These are phyloP conservation scores for Lactarius sanguifluus DNA, from an alignment of 768 basidiomycete genomes.

Conservation along the genomic window DNA sequence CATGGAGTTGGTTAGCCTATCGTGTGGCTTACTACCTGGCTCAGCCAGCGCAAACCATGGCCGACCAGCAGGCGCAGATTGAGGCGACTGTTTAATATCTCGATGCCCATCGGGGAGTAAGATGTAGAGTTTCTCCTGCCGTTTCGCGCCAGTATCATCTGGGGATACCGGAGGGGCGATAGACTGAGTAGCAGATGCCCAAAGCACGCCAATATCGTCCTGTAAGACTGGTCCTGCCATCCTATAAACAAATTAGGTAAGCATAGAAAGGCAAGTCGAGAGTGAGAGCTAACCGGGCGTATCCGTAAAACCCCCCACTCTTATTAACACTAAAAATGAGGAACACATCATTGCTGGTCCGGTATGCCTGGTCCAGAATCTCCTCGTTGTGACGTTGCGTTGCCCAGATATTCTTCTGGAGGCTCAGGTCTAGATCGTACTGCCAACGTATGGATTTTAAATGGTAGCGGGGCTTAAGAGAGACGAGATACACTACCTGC, in stretches of 20 bases:
- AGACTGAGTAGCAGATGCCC: slow-evolving; percentile 42
- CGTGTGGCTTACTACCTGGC: slow-evolving; percentile 42
- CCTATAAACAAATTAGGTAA: slow-evolving; percentile 39
- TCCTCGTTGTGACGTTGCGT: slow-evolving; percentile 93
- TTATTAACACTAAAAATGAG: slow-evolving; percentile 93
- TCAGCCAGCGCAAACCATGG: slow-evolving; percentile 53
- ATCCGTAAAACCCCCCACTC: slow-evolving; percentile 93
- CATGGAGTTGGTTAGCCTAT: slow-evolving; percentile 35
- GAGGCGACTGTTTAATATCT: slow-evolving; percentile 48
- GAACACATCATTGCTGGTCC: slow-evolving; percentile 86
- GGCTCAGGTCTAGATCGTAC: slow-evolving; percentile 79
- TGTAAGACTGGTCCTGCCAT: slow-evolving; percentile 67
- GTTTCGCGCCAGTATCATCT: not conserved
- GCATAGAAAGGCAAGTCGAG: not conserved
- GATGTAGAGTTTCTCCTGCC: slow-evolving; percentile 23
- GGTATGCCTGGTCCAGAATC: slow-evolving; percentile 87
- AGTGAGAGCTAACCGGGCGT: slow-evolving; percentile 62
- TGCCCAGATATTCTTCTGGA: slow-evolving; percentile 80
- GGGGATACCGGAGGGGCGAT: slow-evolving; percentile 13
- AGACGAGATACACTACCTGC: slow-evolving; percentile 49
- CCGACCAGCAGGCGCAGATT: slow-evolving; percentile 28
- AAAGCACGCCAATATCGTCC: slow-evolving; percentile 52
- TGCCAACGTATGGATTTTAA: slow-evolving; percentile 34
- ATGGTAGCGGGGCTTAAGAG: not conserved
- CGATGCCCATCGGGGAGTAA: slow-evolving; percentile 42